phyloP scores from a whole-genome alignment of 257 asterid species.

The Phtheirospermum japonicum region DNA sequence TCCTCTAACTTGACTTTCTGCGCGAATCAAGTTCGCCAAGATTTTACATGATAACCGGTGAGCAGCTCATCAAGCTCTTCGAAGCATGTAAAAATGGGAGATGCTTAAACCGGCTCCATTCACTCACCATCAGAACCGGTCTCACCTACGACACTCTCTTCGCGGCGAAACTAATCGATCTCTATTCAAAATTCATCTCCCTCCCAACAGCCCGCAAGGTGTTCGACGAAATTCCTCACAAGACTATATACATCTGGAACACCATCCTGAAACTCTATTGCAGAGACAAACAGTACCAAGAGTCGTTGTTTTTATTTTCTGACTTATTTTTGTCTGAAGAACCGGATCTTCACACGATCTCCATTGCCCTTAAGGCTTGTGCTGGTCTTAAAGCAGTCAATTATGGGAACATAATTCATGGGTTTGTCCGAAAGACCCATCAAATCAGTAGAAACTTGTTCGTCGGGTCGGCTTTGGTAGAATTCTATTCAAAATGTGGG shows the following conservation, averaged over 20 bases:
- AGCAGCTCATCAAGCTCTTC: constrained; percentile 34
- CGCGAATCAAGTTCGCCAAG: no score
- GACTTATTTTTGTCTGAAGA: constrained; percentile 35
- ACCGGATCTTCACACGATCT: constrained; percentile 44
- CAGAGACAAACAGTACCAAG: constrained; percentile 39
- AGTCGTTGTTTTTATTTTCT: constrained; percentile 42
- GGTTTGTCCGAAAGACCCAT: constrained; percentile 47
- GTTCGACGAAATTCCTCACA: constrained; percentile 68
- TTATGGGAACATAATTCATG: constrained; percentile 57
- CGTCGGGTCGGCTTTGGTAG: constrained; percentile 61
- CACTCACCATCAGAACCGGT: constrained; percentile 44
- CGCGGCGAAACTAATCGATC: constrained; percentile 34
- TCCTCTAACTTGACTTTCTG: no score
- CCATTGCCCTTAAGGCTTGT: constrained; percentile 62
- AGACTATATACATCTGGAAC: constrained; percentile 40
- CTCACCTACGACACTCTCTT: constrained; percentile 26
- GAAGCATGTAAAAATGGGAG: constrained; percentile 41
- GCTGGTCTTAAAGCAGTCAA: constrained; percentile 38
- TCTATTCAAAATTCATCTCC: constrained; percentile 25
- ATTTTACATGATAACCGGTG: constrained; percentile 35
- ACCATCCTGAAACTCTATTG: constrained; percentile 40
- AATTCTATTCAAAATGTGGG: constrained; percentile 70
- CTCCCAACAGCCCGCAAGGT: constrained; percentile 39
- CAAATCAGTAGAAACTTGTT: constrained; percentile 41
- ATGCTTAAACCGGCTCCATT: constrained; percentile 43